Evolutionary conservation across 805 yeast species (phyloP), one percentile per base, ranked within the genome.

Genomic region (Barnettozyma siamensis): DNA sequence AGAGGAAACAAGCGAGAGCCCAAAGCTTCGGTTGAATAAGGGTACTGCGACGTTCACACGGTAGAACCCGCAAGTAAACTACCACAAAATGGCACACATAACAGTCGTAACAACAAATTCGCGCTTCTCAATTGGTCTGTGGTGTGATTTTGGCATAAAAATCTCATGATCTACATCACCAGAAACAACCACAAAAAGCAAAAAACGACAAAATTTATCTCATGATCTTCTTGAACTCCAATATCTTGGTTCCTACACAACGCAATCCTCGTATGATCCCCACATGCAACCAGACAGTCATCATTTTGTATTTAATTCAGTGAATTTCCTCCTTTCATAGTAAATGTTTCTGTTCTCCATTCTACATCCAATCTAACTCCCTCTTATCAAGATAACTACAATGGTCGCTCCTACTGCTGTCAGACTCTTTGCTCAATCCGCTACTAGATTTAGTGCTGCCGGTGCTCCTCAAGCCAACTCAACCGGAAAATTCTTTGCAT

Each of bases 371-470:
- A 26, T 26, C 6, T 26, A 8, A 26, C 7, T 26, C 29, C 13
- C 12, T 8, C 13, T 13, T 13, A 7, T 11, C 7, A 11, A 8
- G 11, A 26, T 26, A 26, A 11, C 29, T 3, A 43, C 28, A 42
- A 56, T 56, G 60, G 60, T 56, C n/a, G 49, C 57, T 20, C 40
- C 47, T 23, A 46, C 60, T 15, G 18, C 47, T 7, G 31, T 45
- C 24, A 53, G 51, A 49, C 43, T 47, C 13, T 47, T 57, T 40
- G 58, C 53, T 33, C 37, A 45, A 13, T 49, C 61, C 15, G 33
- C 50, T 24, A 19, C 42, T 6, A 47, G 53, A 44, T 39, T 55
- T 36, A 56, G 49, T 43, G 49, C 40, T 26, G 41, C 47, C 3
- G 47, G 36, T 16, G 52, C 59, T 1, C 20, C 52, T 3, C 20